phyloP scores from a whole-genome alignment of 371 early-diverging fungal species.

The Actinomucor elegans region DNA sequence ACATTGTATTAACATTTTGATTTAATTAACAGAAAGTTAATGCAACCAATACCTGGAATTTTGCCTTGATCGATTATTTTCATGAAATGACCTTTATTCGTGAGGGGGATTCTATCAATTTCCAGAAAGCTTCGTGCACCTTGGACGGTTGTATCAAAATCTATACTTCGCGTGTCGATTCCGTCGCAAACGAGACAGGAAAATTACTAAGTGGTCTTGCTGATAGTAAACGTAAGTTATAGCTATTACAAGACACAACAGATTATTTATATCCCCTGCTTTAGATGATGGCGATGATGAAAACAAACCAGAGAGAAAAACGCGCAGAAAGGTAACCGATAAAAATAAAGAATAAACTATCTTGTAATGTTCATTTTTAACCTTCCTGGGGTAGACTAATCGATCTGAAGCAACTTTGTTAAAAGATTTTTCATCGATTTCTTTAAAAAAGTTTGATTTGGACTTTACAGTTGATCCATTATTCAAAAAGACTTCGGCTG shows the following conservation, averaged over 20 bases:
- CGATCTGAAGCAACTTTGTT: conserved; percentile 73
- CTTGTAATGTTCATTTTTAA: not conserved
- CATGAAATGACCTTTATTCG: conserved; percentile 92
- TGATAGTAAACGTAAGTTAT: conserved; percentile 56
- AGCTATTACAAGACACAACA: not conserved
- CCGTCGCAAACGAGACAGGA: conserved; percentile 94
- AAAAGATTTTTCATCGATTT: conserved; percentile 76
- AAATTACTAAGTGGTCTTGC: conserved; percentile 89
- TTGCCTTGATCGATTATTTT: conserved; percentile 98
- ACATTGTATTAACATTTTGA: not conserved
- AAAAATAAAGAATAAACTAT: not conserved
- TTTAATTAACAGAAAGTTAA: conserved; percentile 87
- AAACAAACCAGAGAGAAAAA: conserved; percentile 47
- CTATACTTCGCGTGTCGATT: conserved; percentile 98
- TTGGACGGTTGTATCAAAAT: conserved; percentile 99
- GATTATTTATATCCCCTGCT: too few relatives aligned
- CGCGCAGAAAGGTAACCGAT: conserved; percentile 40
- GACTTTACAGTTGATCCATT: conserved; percentile 96
- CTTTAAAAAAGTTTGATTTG: conserved; percentile 85
- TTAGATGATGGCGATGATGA: conserved; percentile 55
- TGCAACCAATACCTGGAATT: conserved; percentile 96
- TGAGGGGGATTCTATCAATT: conserved; percentile 97
- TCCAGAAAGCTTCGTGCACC: conserved; percentile 99
- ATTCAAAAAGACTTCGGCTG: conserved; percentile 96
- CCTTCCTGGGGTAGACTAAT: conserved; percentile 17